A percentile compares a stretch with the other conserved stretches of the same genome.
Evolutionary conservation across 108 stramenopile species (phyloP).

Genomic region (Cyclotella sp.): DNA sequence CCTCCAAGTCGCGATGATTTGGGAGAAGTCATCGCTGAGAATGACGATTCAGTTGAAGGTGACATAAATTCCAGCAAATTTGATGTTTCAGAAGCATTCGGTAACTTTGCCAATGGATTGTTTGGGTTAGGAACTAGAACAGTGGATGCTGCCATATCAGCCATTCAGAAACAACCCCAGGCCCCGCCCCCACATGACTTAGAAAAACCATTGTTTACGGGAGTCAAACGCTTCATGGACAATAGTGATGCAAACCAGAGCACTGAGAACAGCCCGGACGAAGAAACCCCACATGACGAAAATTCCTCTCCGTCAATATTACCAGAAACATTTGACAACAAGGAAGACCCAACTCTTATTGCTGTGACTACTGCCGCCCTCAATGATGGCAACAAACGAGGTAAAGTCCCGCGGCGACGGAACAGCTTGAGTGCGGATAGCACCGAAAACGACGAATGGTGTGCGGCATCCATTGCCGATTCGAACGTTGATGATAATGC

Average conservation of each 20-base stretch:
- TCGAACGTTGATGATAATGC: neutral
- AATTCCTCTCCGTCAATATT: too few species aligned
- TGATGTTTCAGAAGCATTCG: constrained; percentile 27
- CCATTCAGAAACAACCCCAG: constrained; percentile 18
- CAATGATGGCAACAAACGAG: neutral
- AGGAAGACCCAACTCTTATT: constrained; percentile 1
- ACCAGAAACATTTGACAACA: neutral
- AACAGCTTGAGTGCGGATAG: constrained; percentile 7
- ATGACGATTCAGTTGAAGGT: neutral
- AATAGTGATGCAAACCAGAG: too few species aligned
- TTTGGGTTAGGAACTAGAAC: constrained; percentile 30
- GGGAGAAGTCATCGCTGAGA: too few species aligned
- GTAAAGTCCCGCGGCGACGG: neutral
- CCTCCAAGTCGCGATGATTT: neutral
- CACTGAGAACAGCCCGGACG: too few species aligned
- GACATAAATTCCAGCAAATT: neutral
- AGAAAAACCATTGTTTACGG: neutral
- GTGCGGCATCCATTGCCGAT: neutral
- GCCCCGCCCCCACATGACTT: neutral
- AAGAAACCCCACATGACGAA: too few species aligned
- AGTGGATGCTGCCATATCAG: constrained; percentile 17
- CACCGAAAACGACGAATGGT: neutral
- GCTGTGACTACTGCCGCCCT: neutral
- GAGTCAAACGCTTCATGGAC: neutral
- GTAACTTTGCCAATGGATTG: constrained; percentile 25